Percentiles rank a stretch among this genome's conserved stretches.
These are phyloP conservation scores for Cryptococcus amylolentus DNA, from an alignment of 1,284 basidiomycete genomes.

Conservation along the genomic window DNA sequence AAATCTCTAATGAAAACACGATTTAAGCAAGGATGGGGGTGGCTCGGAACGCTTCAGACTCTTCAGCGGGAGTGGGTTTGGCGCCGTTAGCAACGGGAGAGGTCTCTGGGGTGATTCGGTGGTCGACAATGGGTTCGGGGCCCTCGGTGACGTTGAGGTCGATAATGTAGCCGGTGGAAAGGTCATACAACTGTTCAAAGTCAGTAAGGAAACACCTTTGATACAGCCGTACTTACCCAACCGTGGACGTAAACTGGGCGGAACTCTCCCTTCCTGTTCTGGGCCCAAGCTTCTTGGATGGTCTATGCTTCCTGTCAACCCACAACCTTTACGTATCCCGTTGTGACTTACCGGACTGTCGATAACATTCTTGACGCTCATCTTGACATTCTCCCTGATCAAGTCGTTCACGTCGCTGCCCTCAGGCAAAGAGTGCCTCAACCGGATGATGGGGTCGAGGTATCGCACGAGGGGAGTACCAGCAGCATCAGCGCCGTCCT, in stretches of 20 bases:
- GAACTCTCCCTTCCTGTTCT: slow-evolving; percentile 53
- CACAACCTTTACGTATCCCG: background rate
- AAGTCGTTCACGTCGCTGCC: slow-evolving; percentile 55
- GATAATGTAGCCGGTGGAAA: slow-evolving; percentile 64
- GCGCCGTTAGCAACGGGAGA: no score
- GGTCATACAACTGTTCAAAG: slow-evolving; percentile 60
- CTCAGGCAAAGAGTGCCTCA: slow-evolving; percentile 57
- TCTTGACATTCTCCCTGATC: slow-evolving; percentile 72
- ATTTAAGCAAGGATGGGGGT: no score
- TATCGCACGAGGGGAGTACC: slow-evolving; percentile 63
- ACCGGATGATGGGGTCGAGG: slow-evolving; percentile 65
- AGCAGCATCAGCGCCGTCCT: slow-evolving; percentile 15
- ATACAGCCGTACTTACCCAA: slow-evolving; percentile 52
- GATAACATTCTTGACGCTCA: slow-evolving; percentile 69
- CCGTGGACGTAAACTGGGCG: slow-evolving; percentile 66
- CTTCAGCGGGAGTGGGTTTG: no score
- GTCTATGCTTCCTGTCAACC: slow-evolving; percentile 41
- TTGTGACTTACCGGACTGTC: slow-evolving; percentile 49
- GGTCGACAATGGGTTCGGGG: slow-evolving; percentile 19
- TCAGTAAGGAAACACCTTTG: background rate
- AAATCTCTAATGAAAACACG: no score
- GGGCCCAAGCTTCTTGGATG: slow-evolving; percentile 68
- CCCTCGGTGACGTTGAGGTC: slow-evolving; percentile 60
- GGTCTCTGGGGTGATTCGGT: background rate
- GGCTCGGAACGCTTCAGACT: no score